phyloP scores from a whole-genome alignment of 495 filamentous ascomycete genomes.

The Trichodelitschia bisporula region DNA sequence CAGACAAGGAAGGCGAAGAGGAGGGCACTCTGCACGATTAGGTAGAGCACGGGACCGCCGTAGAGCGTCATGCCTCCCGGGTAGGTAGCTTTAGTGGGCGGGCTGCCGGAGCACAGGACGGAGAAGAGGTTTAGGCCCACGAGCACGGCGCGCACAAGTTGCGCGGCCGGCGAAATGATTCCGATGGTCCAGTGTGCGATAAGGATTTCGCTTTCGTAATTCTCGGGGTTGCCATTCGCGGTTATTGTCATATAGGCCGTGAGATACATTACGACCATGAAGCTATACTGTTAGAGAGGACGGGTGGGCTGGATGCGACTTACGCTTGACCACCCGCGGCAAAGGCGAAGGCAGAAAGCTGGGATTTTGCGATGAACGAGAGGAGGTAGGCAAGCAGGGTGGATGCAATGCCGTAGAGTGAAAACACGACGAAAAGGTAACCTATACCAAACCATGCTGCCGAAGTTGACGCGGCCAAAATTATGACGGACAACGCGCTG shows the following conservation, averaged over 20 bases:
- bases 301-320: constrained; percentile 1
- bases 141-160: constrained; percentile 42
- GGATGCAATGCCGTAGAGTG: constrained; percentile 49
- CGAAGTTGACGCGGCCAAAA: constrained; percentile 31
- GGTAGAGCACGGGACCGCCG: constrained; percentile 55
- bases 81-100: constrained; percentile 29
- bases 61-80: constrained; percentile 48
- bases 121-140: constrained; percentile 57
- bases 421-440: constrained; percentile 52
- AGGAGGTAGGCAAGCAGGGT: constrained; percentile 48
- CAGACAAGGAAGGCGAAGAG: constrained; percentile 45
- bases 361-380: constrained; percentile 40
- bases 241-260: constrained; percentile 43
- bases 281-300: constrained; percentile 15
- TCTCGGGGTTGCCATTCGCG: constrained; percentile 36
- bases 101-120: constrained; percentile 32
- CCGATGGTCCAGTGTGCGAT: constrained; percentile 45
- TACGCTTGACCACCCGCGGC: constrained; percentile 41
- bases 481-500: constrained; percentile 31
- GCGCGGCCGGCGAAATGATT: constrained; percentile 41
- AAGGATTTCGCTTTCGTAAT: constrained; percentile 30
- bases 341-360: constrained; percentile 51
- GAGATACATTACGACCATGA: constrained; percentile 57
- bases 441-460: constrained; percentile 47
- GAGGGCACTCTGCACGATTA: constrained; percentile 39